These are phyloP conservation scores for Colletotrichum cuscutae DNA, from an alignment of 2,329 filamentous ascomycete species.

Conservation along the genomic window DNA sequence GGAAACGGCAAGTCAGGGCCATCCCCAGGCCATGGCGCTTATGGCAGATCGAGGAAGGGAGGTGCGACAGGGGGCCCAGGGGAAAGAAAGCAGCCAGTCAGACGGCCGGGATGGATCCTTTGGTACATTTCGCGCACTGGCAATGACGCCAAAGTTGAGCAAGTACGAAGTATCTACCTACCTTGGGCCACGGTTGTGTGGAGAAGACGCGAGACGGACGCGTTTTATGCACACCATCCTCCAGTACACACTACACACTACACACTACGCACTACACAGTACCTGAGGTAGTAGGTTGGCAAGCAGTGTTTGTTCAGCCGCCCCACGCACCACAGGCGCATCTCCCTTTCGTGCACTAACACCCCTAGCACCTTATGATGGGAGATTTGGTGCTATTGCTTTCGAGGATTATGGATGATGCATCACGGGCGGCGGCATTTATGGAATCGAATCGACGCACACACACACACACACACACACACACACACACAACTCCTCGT, in stretches of 20 bases:
- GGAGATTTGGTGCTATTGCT: slow-evolving; percentile 4
- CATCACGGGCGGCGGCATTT: slow-evolving; percentile 25
- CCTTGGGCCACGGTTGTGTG: slow-evolving; percentile 7
- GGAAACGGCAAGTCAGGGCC: slow-evolving; percentile 24
- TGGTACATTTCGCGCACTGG: not conserved
- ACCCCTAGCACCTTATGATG: not conserved
- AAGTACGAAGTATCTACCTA: not conserved
- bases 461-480: no score
- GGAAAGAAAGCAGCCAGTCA: slow-evolving; percentile 4
- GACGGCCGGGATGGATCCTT: not conserved
- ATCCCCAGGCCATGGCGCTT: slow-evolving; percentile 27
- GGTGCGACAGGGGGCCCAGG: slow-evolving; percentile 25
- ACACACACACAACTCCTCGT: not conserved
- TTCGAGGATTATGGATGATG: slow-evolving; percentile 18
- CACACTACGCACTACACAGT: no score
- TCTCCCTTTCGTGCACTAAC: not conserved
- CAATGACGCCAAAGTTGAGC: slow-evolving; percentile 33
- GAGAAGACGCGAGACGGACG: slow-evolving; percentile 20
- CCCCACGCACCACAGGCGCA: not conserved
- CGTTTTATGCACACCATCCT: slow-evolving; percentile 19
- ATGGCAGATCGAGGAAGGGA: slow-evolving; percentile 30
- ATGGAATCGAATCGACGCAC: not conserved
- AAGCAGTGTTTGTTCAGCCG: not conserved
- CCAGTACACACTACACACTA: no score
- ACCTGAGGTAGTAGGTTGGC: no score